Base-by-base conservation (phyloP, 2,329 filamentous ascomycete species). In the Fusarium nanum region DNA sequence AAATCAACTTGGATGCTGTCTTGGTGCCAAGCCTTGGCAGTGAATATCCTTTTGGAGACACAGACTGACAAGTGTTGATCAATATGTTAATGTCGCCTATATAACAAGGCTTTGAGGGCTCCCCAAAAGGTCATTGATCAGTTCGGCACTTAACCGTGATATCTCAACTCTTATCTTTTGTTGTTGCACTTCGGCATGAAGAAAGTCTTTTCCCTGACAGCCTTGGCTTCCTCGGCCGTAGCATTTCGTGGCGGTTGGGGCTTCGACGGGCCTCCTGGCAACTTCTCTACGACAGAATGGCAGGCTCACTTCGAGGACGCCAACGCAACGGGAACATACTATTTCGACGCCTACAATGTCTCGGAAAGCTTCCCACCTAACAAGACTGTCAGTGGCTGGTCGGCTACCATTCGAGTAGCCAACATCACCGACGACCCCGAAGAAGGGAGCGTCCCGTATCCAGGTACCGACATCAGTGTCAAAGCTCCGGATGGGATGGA, bases 381-480 rank as follows among this genome's bases (percentile, higher is more conserved):
- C 12, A 37, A 66, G 23, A 55, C 44, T 14, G 37, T 66, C 23
- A 32, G 32, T 34, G 56, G 48, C 22, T 61, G 62, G 56, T 37
- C 32, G 18, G 56, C 63, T 20, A 61, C 61, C 12, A 67, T 67
- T 32, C 55, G 37, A 13, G 63, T 67, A 34, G 62, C 62, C n/a
- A 67, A 67, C 14, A 50, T 67, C 18, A 56, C 62, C 8, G 44
- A 56, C 7, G 63, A 67, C n/a, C 47, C 62, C n/a, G 62, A 49
- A n/a, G 48, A 41, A 16, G 37, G 22, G 6, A 46, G 53, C 22
- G n/a, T 34, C 16, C 44, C 62, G 20, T 61, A 61, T 28, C 62
- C 44, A 18, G 62, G 62, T 18, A 55, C 41, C 6, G 62, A 61
- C 28, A 55, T 61, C 23, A 42, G 64, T 14, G 22, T 67, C 23